Percentiles rank a stretch among this genome's conserved stretches.
These are phyloP conservation scores for Cercophora samala DNA, from an alignment of 495 filamentous ascomycete species.

Conservation along the genomic window DNA sequence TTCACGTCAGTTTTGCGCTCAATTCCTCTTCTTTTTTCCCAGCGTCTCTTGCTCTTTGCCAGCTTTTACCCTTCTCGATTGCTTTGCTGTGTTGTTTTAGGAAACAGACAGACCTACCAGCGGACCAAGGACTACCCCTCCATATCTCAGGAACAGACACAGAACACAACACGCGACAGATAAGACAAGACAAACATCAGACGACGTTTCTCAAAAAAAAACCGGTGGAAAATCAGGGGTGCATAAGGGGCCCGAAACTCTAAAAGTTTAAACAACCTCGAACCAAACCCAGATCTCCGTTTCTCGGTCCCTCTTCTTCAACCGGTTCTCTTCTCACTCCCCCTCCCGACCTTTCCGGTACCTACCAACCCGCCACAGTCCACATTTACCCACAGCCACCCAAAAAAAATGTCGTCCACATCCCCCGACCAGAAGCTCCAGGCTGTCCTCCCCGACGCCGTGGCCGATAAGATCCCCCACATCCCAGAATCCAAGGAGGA, in stretches of 20 bases:
- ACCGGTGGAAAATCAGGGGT: background rate
- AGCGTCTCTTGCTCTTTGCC: background rate
- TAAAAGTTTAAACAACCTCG: background rate
- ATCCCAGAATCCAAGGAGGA: constrained; percentile 52
- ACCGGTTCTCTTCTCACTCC: background rate
- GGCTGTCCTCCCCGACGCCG: constrained; percentile 34
- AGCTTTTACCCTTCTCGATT: background rate
- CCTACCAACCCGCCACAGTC: background rate
- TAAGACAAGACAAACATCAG: background rate
- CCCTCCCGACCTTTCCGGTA: background rate
- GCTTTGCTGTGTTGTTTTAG: background rate
- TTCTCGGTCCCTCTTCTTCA: background rate
- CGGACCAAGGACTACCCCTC: background rate
- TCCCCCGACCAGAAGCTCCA: constrained; percentile 34
- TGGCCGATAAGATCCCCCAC: constrained; percentile 48
- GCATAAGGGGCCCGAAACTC: background rate
- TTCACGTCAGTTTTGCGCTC: background rate
- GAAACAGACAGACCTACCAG: background rate
- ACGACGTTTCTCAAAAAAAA: background rate
- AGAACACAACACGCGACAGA: background rate
- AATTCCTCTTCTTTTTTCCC: background rate
- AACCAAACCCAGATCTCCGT: background rate
- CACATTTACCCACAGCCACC: constrained; percentile 4
- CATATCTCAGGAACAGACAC: background rate
- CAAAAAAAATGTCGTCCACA: constrained; percentile 26